Evolutionary conservation across 2,329 filamentous ascomycete genomes (phyloP), one percentile per base, ranked within the genome.

Genomic region (Aspergillus carbonarius): DNA sequence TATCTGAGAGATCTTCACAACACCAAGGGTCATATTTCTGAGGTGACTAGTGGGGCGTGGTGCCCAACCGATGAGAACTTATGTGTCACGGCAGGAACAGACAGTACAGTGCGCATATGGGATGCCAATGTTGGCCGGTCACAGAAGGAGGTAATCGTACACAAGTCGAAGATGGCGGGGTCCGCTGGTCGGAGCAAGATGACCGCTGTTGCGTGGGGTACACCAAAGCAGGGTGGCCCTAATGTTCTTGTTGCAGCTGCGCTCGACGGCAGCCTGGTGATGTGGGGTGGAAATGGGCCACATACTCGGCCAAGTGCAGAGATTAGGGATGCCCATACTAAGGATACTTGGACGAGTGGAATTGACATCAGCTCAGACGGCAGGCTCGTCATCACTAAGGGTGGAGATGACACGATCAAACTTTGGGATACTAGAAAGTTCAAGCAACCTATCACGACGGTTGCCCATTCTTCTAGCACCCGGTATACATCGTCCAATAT

Each of bases 351-450:
- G 92, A 97, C 93, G 1, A 89, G 92, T 54, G 93, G 93, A 4
- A 78, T 99, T 44, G 93, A 96, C 69, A 89, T 99, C 67, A 98
- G 93, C 65, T 81, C 88, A 0, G 95, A 98, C 73, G 95, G 95
- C 9, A 85, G 93, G 59, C 88, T 97, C 79, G 86, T 98, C 3
- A 89, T 97, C 7, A 96, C 92, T 1, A 84, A 92, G 66, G 95
- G 95, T 56, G 93, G 93, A 52, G 95, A 99, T 75, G 87, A 96
- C 71, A 84, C 90, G 1, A 93, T 99, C 75, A 98, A 98, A 78
- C 82, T 97, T 1, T 99, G 95, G 95, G 95, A 99, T 73, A 96
- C 89, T 3, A 87, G 95, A 59, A 98, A 97, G 71, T 96, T 99
- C 81, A 98, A 95, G 73, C 83, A 89, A 58, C 92, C 95, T 4